Evolutionary conservation across 208 protist genomes (phyloP), one percentile per base, ranked within the genome.

Genomic region (Novymonas esmeraldas): DNA sequence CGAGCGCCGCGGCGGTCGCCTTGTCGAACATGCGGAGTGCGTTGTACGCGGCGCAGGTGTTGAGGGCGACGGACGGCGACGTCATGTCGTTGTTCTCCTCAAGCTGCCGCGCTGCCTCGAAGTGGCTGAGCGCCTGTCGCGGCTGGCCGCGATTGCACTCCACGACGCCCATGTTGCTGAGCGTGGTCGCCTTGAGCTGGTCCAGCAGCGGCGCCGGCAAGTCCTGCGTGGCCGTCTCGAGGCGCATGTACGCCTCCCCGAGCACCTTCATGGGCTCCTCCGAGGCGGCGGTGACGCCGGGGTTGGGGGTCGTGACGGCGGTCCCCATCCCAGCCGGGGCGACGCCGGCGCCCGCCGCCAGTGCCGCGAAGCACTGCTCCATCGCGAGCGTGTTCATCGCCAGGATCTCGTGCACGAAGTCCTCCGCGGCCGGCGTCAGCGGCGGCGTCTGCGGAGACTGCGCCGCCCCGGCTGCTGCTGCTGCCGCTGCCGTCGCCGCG

Each of bases 151-250:
- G 78, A 59, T 95, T 87, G 70, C 87, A 94, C 73, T 93, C 90
- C 33, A 87, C 78, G 4, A 95, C 84, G 11, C 90, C 90, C 77
- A 95, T 85, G 73, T 95, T 95, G 70, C 91, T 94, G 45, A 95
- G 73, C 28, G 90, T 95, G 2, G 80, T 95, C 26, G 90, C 72
- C 62, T 78, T 81, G 33, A 95, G 81, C 73, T 87, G 72, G 75
- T 92, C 85, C 13, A 90, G 65, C 28, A 89, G 54, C 46, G 65
- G 76, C 4, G 57, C 57, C 9, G 63, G 64, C 10, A 75, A 36
- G 22, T 68, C 64, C 46, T 81, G 59, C n/a, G 59, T 61, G 16
- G 42, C 58, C 36, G 55, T 51, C 16, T 67, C 70, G 16, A 92
- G 68, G 26, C 74, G 73, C 78, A 82, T 81, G 62, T 87, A 92